Evolutionary conservation across 2,329 filamentous ascomycete species (phyloP), one percentile per base, ranked within the genome.

Genomic region (Xylaria multiplex): DNA sequence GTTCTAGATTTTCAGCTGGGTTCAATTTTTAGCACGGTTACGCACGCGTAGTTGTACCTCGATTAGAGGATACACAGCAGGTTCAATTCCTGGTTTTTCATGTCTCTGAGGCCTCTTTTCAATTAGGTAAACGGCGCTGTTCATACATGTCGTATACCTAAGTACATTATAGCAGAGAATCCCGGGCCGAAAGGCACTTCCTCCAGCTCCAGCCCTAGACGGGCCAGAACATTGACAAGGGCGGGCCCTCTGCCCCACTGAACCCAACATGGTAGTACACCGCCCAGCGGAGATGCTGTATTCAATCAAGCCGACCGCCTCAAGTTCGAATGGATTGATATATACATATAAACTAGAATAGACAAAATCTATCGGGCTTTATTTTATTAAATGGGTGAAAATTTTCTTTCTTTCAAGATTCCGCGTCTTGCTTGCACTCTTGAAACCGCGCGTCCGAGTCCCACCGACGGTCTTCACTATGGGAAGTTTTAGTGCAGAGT

Each of bases 401-500:
- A 35, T 30, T 32, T 13, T 13, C 19, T 32, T 13, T 13, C 19
- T 30, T 0, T 45, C 35, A 19, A 32, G 45, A 45, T 46, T 40
- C 2, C 6, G 16, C 19, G 8, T 56, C 40, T 24, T 6, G 16
- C 19, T 30, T 13, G 5, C 22, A 5, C 43, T 32, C 55, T 19
- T 35, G 1, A 40, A 30, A 45, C 27, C 9, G 11, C 46, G 27
- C 13, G 24, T 52, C 16, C 22, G 13, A n/a, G 13, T 19, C 13
- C 14, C 16, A 46, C 19, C 35, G 6, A 42, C 30, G 24, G 32
- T 60, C 27, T 9, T 50, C 27, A 14, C 24, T 8, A 83, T 84
- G 82, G 81, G 81, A 43, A 78, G 74, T 64, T 79, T 66, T 11
- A 52, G 19, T 14, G 55, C 56, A 27, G 57, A 24, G 53, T 58